A percentile compares a stretch with the other conserved stretches of the same genome.
Conservation (phyloP, 192 early-diverging fungal species). For the Coemansia sp. region DNA sequence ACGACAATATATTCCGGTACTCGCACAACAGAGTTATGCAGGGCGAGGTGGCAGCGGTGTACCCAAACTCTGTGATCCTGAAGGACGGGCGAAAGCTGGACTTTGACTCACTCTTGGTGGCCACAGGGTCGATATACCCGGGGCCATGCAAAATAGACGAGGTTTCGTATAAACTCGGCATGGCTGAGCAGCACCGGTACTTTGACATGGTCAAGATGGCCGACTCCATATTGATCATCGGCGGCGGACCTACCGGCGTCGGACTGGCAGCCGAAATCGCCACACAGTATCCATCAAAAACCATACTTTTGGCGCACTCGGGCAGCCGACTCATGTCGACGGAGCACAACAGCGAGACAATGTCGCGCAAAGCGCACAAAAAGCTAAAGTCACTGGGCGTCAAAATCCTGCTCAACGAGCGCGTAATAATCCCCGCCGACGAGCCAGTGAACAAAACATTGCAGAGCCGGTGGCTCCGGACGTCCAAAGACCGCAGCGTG, state of each 20-base stretch:
- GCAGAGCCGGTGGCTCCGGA: conserved; percentile 49
- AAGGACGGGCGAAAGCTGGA: conserved; percentile 44
- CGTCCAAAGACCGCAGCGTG: conserved; percentile 44
- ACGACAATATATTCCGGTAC: conserved; percentile 43
- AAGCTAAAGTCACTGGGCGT: conserved; percentile 55
- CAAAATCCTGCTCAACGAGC: conserved; percentile 54
- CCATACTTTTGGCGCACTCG: conserved; percentile 32
- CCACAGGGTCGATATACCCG: conserved; percentile 51
- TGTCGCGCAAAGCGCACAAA: conserved; percentile 58
- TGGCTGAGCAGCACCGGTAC: conserved; percentile 37
- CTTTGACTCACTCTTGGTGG: conserved; percentile 52
- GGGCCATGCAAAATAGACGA: conserved; percentile 49
- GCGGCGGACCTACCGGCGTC: conserved; percentile 74
- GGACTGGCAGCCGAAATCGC: conserved; percentile 74
- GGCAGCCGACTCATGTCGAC: conserved; percentile 39
- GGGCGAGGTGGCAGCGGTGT: conserved; percentile 46
- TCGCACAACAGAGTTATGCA: conserved; percentile 48
- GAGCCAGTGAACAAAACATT: conserved; percentile 45
- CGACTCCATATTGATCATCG: conserved; percentile 63
- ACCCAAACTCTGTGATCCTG: conserved; percentile 47
- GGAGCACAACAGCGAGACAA: conserved; percentile 33
- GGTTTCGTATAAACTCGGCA: conserved; percentile 32
- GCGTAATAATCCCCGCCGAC: conserved; percentile 62
- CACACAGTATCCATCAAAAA: conserved; percentile 45
- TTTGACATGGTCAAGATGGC: conserved; percentile 56